Evolutionary conservation across 495 filamentous ascomycete species (phyloP).

Genomic region (Aspergillus leporis): DNA sequence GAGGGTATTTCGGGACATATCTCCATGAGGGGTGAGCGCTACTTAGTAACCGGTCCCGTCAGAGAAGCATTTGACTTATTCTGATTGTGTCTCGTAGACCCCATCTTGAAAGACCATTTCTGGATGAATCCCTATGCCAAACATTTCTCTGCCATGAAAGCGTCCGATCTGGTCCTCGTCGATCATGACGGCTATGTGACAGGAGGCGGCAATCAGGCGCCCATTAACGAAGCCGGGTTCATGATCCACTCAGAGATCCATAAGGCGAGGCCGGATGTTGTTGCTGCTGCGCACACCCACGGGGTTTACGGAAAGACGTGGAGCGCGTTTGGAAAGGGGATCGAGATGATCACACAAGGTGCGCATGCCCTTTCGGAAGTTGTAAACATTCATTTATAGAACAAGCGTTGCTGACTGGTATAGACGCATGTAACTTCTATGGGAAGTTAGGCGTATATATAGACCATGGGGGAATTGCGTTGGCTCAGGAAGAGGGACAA

Average conservation of each 20-base stretch:
- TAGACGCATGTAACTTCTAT: constrained; percentile 61
- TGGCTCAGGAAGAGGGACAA: constrained; percentile 61
- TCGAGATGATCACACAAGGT: constrained; percentile 55
- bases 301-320: constrained; percentile 48
- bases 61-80: neutral
- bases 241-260: constrained; percentile 62
- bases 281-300: constrained; percentile 53
- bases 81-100: constrained; percentile 10
- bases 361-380: neutral
- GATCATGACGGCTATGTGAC: constrained; percentile 50
- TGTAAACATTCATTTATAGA: neutral
- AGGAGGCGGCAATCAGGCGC: constrained; percentile 51
- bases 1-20: constrained; percentile 71
- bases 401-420: constrained; percentile 1
- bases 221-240: constrained; percentile 68
- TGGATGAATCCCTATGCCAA: constrained; percentile 67
- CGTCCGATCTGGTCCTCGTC: constrained; percentile 50
- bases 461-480: constrained; percentile 55
- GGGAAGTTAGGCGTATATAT: constrained; percentile 52
- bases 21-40: constrained; percentile 44
- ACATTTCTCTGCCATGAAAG: constrained; percentile 57
- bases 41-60: neutral
- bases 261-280: constrained; percentile 50
- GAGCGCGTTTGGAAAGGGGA: constrained; percentile 46
- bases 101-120: constrained; percentile 57